phyloP scores from a whole-genome alignment of 306 rosid genomes.

The Casuarina cunninghamiana region DNA sequence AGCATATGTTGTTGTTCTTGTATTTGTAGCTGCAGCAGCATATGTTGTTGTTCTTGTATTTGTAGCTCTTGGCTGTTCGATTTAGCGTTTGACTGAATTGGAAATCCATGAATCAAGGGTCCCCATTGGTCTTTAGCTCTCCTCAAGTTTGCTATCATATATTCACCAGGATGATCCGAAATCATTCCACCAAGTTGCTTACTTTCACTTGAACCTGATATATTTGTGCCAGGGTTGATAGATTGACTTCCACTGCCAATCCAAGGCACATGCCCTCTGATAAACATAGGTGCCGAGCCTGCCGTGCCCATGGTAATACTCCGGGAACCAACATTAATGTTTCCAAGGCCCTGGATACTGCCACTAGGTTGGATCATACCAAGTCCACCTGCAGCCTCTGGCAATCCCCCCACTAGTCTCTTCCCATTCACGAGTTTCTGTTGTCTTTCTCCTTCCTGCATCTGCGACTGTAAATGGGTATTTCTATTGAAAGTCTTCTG shows the following conservation, averaged over 20 bases:
- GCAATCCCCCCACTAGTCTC: neutral
- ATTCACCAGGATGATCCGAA: neutral
- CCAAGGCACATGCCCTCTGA: conserved; percentile 7
- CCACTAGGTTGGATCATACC: neutral
- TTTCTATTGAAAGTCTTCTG: conserved; percentile 2
- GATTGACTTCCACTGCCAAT: conserved; percentile 10
- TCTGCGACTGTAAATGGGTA: conserved; percentile 15
- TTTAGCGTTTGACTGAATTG: conserved; percentile 4
- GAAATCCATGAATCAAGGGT: conserved; percentile 10
- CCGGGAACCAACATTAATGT: neutral
- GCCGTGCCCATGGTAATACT: conserved; percentile 1
- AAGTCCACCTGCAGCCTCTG: conserved; percentile 3
- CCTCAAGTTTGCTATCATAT: neutral
- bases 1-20: neutral
- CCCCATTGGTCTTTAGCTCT: conserved; percentile 19
- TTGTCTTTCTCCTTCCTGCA: conserved; percentile 17
- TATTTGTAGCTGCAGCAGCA: conserved; percentile 1
- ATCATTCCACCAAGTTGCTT: conserved; percentile 16
- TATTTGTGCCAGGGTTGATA: conserved; percentile 16
- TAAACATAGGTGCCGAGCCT: conserved; percentile 14
- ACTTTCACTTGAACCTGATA: conserved; percentile 17
- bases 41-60: neutral
- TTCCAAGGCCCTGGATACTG: conserved; percentile 21
- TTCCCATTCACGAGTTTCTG: conserved; percentile 3
- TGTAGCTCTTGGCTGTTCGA: neutral